Evolutionary conservation across 1,284 basidiomycete genomes (phyloP).

Genomic region (Psilocybe mexicana): DNA sequence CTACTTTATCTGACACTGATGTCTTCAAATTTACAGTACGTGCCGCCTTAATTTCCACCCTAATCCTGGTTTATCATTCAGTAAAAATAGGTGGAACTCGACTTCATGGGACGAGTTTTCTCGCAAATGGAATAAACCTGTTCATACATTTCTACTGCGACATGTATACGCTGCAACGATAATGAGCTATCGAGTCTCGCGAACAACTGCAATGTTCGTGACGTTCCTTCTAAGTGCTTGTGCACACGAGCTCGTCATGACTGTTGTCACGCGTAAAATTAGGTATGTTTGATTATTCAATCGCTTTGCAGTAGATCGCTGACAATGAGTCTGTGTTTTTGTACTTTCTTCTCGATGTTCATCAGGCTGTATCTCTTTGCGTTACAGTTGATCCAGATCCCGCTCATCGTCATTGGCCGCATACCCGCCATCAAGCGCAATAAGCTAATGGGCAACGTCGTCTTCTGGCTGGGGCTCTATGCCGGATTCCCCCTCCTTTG

Average conservation of each 20-base stretch:
- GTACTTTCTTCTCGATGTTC: neutral
- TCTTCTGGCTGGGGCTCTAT: conserved; percentile 93
- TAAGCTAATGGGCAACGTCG: conserved; percentile 76
- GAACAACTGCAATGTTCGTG: conserved; percentile 80
- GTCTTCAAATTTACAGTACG: conserved; percentile 14
- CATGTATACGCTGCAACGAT: conserved; percentile 95
- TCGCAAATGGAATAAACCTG: conserved; percentile 92
- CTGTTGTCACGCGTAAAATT: conserved; percentile 90
- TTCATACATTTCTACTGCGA: conserved; percentile 90
- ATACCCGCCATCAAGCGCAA: conserved; percentile 77
- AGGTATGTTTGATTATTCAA: conserved; percentile 30
- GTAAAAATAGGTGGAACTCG: conserved; percentile 82
- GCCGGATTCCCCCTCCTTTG: conserved; percentile 92
- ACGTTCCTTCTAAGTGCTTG: conserved; percentile 91
- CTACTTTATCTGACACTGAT: conserved; percentile 1
- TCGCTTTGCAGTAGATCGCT: neutral
- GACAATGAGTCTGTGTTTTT: neutral
- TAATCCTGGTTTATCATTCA: neutral
- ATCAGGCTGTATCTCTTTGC: conserved; percentile 72
- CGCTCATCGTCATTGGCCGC: conserved; percentile 84
- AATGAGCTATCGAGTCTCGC: conserved; percentile 73
- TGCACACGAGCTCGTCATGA: conserved; percentile 96
- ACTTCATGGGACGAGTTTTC: conserved; percentile 97
- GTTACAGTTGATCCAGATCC: conserved; percentile 87
- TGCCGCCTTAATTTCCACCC: neutral